A percentile compares a stretch with the other conserved stretches of the same genome.
phyloP scores from a whole-genome alignment of 2,329 filamentous ascomycete genomes.

The Emmonsia crescens region DNA sequence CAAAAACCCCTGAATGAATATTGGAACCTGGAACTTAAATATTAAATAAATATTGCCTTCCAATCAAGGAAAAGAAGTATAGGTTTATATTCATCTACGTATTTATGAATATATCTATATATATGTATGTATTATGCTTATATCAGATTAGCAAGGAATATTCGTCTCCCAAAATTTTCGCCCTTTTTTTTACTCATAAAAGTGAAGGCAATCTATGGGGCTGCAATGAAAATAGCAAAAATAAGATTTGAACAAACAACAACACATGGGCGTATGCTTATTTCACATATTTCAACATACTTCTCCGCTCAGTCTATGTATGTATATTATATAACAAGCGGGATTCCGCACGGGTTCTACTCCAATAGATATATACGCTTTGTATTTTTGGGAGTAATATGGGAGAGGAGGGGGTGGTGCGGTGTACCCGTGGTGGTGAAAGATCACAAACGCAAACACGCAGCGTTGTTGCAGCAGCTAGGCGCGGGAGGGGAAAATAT shows the following conservation, averaged over 20 bases:
- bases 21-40: too few relatives aligned
- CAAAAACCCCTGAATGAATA: too few relatives aligned
- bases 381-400: not conserved
- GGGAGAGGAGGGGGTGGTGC: not conserved
- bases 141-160: too few relatives aligned
- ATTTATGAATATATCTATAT: too few relatives aligned
- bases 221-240: too few relatives aligned
- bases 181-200: too few relatives aligned
- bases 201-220: too few relatives aligned
- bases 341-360: not conserved
- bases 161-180: too few relatives aligned
- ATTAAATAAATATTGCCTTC: too few relatives aligned
- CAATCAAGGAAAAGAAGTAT: too few relatives aligned
- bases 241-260: not conserved
- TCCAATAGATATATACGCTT: not conserved
- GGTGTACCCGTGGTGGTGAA: not conserved
- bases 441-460: not conserved
- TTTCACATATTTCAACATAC: not conserved
- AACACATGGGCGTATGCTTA: not conserved
- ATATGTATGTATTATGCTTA: too few relatives aligned
- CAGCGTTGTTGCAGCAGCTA: conserved; percentile 9
- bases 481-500: not conserved
- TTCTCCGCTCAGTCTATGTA: not conserved
- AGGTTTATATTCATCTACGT: too few relatives aligned
- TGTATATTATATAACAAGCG: not conserved